phyloP scores from a whole-genome alignment of 2,329 filamentous ascomycete species.

The Cryphonectria carpinicola region DNA sequence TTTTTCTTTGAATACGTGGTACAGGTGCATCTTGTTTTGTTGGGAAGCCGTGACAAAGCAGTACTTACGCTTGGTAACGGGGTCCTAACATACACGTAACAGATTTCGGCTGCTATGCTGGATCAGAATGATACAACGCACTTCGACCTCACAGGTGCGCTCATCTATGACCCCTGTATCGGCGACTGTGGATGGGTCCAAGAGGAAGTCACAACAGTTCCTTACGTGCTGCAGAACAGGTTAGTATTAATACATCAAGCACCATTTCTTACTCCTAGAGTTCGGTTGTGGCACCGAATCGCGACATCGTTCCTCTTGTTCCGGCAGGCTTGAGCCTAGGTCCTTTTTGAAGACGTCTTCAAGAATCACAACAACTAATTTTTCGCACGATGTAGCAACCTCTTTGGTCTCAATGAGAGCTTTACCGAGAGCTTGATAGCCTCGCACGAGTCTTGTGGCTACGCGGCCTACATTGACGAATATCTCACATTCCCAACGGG shows the following conservation, averaged over 20 bases:
- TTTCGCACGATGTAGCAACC: conserved; percentile 5
- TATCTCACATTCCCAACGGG: conserved; percentile 35
- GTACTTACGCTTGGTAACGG: background rate
- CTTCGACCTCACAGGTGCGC: conserved; percentile 45
- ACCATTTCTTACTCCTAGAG: background rate
- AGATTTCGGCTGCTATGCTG: conserved; percentile 59
- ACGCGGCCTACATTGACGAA: conserved; percentile 54
- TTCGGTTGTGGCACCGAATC: background rate
- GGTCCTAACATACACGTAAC: conserved; percentile 32
- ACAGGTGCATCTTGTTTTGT: background rate
- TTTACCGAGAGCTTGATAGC: conserved; percentile 46
- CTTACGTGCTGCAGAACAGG: conserved; percentile 20
- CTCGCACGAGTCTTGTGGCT: conserved; percentile 58
- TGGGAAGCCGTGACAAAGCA: background rate
- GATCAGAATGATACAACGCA: conserved; percentile 43
- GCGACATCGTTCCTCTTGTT: background rate
- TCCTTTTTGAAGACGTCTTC: background rate
- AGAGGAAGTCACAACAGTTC: conserved; percentile 38
- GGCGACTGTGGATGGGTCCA: conserved; percentile 42
- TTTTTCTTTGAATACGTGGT: no score
- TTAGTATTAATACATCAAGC: background rate
- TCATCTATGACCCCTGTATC: conserved; percentile 71
- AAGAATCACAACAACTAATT: background rate
- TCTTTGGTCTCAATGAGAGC: conserved; percentile 21
- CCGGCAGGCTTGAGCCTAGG: no score